phyloP scores from a whole-genome alignment of 2,329 filamentous ascomycete species.

The Colletotrichum euphorbiae region DNA sequence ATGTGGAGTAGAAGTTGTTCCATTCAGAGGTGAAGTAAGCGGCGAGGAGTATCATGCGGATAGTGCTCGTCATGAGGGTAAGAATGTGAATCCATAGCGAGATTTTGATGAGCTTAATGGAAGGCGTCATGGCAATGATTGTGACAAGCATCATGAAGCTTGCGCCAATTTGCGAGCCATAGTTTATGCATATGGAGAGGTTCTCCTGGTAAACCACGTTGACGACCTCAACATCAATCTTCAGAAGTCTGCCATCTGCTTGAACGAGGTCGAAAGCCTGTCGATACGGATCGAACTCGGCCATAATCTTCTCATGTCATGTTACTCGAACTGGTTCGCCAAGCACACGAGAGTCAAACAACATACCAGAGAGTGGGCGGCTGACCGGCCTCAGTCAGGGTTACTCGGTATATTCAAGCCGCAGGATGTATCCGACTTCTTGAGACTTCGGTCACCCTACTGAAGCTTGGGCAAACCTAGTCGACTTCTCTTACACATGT shows the following conservation, averaged over 20 bases:
- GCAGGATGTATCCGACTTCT: too few relatives aligned
- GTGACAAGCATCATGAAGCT: constrained; percentile 73
- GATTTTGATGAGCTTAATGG: constrained; percentile 70
- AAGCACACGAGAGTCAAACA: background rate
- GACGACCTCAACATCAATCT: constrained; percentile 49
- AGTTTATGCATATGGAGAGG: constrained; percentile 67
- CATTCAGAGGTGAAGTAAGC: constrained; percentile 72
- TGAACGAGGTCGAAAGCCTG: constrained; percentile 52
- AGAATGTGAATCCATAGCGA: constrained; percentile 75
- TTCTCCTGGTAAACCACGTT: constrained; percentile 49
- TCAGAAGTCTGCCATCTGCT: constrained; percentile 47
- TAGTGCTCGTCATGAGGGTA: constrained; percentile 69
- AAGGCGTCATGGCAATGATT: constrained; percentile 74
- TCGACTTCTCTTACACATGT: too few relatives aligned
- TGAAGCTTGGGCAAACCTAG: too few relatives aligned
- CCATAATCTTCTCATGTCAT: constrained; percentile 2
- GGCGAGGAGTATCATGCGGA: constrained; percentile 68
- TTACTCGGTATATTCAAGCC: too few relatives aligned
- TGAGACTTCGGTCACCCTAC: too few relatives aligned
- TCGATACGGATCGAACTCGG: constrained; percentile 49
- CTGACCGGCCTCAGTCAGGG: too few relatives aligned
- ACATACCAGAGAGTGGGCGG: background rate
- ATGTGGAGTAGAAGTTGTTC: constrained; percentile 70
- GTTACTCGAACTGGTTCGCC: background rate
- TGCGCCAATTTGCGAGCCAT: constrained; percentile 77